A percentile compares a stretch with the other conserved stretches of the same genome.
Evolutionary conservation across 163 green algal species (phyloP).

Genomic region (Scenedesmus sp.): DNA sequence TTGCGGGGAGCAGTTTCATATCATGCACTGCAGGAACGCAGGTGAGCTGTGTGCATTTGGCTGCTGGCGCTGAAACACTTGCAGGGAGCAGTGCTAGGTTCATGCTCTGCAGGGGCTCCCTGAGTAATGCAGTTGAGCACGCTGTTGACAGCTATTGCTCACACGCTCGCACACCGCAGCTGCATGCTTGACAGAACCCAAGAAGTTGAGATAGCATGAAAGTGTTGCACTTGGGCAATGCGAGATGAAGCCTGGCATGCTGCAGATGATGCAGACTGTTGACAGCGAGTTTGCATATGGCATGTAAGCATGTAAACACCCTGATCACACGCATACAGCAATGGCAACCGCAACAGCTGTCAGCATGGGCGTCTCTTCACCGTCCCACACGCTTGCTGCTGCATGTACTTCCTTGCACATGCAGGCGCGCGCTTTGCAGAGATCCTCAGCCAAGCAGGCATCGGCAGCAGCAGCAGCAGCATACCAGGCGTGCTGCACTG

Average conservation of each 20-base stretch:
- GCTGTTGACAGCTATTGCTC: no score
- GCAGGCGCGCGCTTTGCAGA: slow-evolving; percentile 58
- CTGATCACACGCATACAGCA: background rate
- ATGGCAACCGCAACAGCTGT: background rate
- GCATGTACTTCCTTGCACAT: no score
- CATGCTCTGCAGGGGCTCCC: no score
- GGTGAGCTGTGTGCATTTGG: background rate
- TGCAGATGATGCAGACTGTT: no score
- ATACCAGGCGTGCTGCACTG: slow-evolving; percentile 82
- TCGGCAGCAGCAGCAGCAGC: slow-evolving; percentile 10
- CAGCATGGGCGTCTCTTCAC: background rate
- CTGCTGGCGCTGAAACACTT: background rate
- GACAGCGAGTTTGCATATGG: no score
- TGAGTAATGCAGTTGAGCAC: no score
- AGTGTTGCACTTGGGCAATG: no score
- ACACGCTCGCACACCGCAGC: no score
- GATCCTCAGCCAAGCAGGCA: slow-evolving; percentile 59
- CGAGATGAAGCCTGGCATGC: no score
- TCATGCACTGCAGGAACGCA: background rate
- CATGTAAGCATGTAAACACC: no score
- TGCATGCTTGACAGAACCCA: no score
- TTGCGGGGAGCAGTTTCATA: background rate
- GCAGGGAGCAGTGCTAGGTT: background rate
- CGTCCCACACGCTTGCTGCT: background rate
- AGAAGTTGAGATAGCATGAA: no score